Base-by-base conservation (phyloP, 495 filamentous ascomycete species). In the Neurospora sp. region DNA sequence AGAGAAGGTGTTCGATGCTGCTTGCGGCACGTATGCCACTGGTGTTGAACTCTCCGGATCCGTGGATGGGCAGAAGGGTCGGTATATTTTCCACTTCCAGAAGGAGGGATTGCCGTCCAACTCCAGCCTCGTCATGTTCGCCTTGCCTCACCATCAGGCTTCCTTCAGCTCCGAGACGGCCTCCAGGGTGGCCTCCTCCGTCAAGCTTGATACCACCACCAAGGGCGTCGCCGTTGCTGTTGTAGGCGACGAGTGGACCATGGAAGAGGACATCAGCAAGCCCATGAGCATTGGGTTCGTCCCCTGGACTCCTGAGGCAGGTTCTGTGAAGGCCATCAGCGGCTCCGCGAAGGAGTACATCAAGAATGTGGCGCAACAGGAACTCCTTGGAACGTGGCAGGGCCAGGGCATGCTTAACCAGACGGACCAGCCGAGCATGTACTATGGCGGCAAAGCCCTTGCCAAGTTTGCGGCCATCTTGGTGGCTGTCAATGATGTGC, bases 401-500 rank as follows among this genome's bases (percentile, higher is more conserved):
- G 81, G 85, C 10, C 89, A 96, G 79, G 87, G 94, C 76, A 91
- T 97, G 69, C 77, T 83, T 31, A 78, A 80, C 6, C 91, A 96
- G 78, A 89, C 89, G 5, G 87, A 96, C 73, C 85, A 94, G 40
- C 87, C 96, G 79, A 96, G 92, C 74, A 96, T 98, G 91, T 99
- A 99, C 81, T 99, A 92, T 79, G 91, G 91, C 74, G 95, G 95
- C 75, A 99, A 99, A 88, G 93, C 91, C 0, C 82, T 98, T 10
- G 92, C 91, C 75, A 98, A 98, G 77, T 97, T 96, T 79, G 94
- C 94, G 5, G 84, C 82, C 16, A 83, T 96, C 31, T 83, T 92
- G 48, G 91, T 92, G 79, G 89, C 89, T 0, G 83, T 92, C 31
- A 85, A 90, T 74, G 86, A 91, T 70, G 81, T 98, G 38, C 84